Evolutionary conservation across 345 rosid species (phyloP).

Genomic region (Carallia pectinifolia): DNA sequence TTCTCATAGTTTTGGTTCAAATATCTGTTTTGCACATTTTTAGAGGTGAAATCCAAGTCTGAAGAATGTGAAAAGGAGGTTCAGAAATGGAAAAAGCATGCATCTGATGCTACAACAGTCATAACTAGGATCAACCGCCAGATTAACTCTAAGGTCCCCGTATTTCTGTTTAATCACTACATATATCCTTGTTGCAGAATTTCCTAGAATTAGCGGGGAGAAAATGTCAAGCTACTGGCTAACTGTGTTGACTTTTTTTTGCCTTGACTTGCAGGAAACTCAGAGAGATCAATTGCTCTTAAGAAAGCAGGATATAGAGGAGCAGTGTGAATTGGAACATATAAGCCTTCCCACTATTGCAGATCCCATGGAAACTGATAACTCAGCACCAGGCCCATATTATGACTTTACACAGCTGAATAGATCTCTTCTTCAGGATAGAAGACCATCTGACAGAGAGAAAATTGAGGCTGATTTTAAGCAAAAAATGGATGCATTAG

Average conservation of each 20-base stretch:
- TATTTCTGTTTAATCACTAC: not conserved
- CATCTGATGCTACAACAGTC: constrained; percentile 75
- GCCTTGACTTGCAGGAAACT: constrained; percentile 54
- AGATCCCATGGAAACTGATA: constrained; percentile 77
- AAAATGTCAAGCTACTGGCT: not conserved
- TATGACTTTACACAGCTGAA: constrained; percentile 78
- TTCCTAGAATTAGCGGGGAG: constrained; percentile 7
- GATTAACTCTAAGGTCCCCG: constrained; percentile 67
- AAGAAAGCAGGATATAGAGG: constrained; percentile 68
- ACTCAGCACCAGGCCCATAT: constrained; percentile 48
- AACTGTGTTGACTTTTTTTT: constrained; percentile 15
- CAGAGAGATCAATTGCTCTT: constrained; percentile 69
- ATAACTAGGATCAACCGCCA: constrained; percentile 77
- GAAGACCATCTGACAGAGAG: constrained; percentile 71
- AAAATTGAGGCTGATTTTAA: constrained; percentile 72
- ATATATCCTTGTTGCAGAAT: constrained; percentile 5
- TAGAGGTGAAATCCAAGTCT: constrained; percentile 84
- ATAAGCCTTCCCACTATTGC: constrained; percentile 64
- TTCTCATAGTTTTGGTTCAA: not conserved
- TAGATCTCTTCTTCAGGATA: constrained; percentile 71
- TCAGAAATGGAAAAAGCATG: constrained; percentile 83
- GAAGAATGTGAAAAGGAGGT: constrained; percentile 89
- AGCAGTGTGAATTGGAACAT: constrained; percentile 82
- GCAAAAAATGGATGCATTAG: constrained; percentile 67
- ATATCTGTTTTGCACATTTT: constrained; percentile 20